Conservation (phyloP, 192 early-diverging fungal genomes). For the Coemansia aciculifera region DNA sequence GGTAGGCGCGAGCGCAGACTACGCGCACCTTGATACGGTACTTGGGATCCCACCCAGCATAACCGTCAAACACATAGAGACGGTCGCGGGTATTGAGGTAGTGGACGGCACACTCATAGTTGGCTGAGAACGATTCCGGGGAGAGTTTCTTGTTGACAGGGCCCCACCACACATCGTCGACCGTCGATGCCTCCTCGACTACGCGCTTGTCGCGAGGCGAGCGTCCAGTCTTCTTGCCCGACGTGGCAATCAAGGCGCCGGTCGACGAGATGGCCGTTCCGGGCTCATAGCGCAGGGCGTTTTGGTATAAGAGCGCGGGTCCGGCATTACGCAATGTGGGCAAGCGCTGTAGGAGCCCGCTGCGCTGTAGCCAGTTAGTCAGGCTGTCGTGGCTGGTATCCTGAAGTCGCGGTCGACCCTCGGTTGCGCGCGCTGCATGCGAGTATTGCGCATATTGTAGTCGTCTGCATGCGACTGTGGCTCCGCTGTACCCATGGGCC, state of each 20-base stretch:
- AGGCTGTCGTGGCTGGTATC: neutral
- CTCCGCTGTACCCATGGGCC: neutral
- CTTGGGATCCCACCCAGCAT: constrained; percentile 97
- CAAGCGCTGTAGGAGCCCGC: neutral
- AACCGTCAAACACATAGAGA: constrained; percentile 96
- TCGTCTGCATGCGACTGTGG: neutral
- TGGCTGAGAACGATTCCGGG: constrained; percentile 80
- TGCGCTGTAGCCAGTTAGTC: constrained; percentile 7
- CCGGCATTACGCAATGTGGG: constrained; percentile 66
- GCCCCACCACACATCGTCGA: constrained; percentile 96
- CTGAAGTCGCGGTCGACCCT: neutral
- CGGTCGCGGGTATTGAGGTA: constrained; percentile 94
- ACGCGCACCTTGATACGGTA: constrained; percentile 97
- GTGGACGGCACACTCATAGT: constrained; percentile 93
- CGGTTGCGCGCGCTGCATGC: neutral
- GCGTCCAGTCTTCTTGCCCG: constrained; percentile 91
- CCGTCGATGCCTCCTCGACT: constrained; percentile 86
- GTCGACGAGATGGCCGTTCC: constrained; percentile 88
- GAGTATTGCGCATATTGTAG: constrained; percentile 2
- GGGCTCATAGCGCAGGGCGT: constrained; percentile 79
- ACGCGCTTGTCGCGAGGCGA: constrained; percentile 97
- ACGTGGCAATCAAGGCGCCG: constrained; percentile 89
- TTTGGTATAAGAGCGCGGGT: constrained; percentile 82
- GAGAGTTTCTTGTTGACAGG: constrained; percentile 94
- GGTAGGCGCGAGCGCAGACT: constrained; percentile 93